Evolutionary conservation across 495 filamentous ascomycete species (phyloP), one percentile per base, ranked within the genome.

Genomic region (Elaphomyces granulatus): DNA sequence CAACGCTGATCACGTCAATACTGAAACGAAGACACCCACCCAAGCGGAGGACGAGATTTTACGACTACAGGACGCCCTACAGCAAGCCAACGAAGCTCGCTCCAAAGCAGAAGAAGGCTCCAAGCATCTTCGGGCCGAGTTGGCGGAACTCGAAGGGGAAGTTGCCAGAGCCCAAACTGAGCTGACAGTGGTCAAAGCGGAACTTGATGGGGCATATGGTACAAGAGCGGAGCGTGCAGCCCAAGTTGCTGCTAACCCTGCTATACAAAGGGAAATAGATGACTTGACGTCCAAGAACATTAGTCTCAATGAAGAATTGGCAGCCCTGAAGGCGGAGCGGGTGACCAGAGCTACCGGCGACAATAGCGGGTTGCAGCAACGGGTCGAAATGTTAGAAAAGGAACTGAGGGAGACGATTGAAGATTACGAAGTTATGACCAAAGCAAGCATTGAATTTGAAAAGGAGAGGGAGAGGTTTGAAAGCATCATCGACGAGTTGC

Each of bases 131-230:
- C 63, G 63, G 36, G 60, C 66, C 8, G 85, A 93, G 50, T 66
- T 90, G 54, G 70, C 79, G 9, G 66, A 72, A 20, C 67, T 92
- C 37, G 87, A 92, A 52, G 71, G 75, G 46, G 83, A 90, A 57
- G 69, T 94, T 42, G 81, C 87, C 34, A 77, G 84, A 40, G 66
- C 92, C 35, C 85, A 86, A 41, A 96, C 87, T 28, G 90, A 96
- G 52, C 66, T 93, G 42, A 87, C 87, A 34, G 75, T 98, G 60
- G 82, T 82, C 41, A 84, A 82, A 56, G 90, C 90, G 3, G 90
- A 98, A 63, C 79, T 96, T 23, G 90, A 98, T 51, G 83, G 84
- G 38, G 88, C 90, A 15, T 93, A 94, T 52, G 90, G 85, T 19
- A 74, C 74, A 8, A 67, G 83, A 40, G 72, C 78, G 30, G 67